Percentiles rank a stretch among this genome's conserved stretches.
These are phyloP conservation scores for Clavaria fumosa DNA, from an alignment of 768 basidiomycete genomes.

Conservation along the genomic window DNA sequence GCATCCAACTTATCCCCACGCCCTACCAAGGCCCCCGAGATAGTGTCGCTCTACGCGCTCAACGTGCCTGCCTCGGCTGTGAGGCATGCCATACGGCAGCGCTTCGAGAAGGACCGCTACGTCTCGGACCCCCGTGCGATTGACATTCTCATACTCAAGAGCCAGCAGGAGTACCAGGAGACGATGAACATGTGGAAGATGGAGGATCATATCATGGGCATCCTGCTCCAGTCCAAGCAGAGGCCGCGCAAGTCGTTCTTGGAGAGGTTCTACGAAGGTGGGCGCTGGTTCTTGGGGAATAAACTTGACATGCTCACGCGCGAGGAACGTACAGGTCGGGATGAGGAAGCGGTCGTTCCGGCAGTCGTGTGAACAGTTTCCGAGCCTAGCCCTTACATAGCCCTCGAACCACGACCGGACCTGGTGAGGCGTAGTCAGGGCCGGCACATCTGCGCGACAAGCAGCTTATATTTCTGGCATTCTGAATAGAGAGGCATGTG, in stretches of 20 bases:
- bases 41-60: conserved; percentile 68
- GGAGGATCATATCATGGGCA: conserved; percentile 62
- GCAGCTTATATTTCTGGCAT: too few relatives aligned
- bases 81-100: conserved; percentile 67
- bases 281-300: not conserved
- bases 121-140: conserved; percentile 71
- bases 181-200: conserved; percentile 91
- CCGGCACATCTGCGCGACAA: too few relatives aligned
- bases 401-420: too few relatives aligned
- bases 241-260: conserved; percentile 46
- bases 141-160: conserved; percentile 77
- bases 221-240: conserved; percentile 36
- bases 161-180: conserved; percentile 83
- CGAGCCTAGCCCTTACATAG: too few relatives aligned
- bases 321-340: conserved; percentile 36
- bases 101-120: conserved; percentile 75
- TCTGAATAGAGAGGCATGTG: too few relatives aligned
- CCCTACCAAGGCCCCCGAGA: conserved; percentile 68
- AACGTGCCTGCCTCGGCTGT: conserved; percentile 64
- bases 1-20: conserved; percentile 2
- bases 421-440: too few relatives aligned
- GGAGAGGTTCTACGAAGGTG: conserved; percentile 71
- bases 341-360: conserved; percentile 56
- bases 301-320: conserved; percentile 5
- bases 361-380: too few relatives aligned